Base-by-base conservation (phyloP, 225 moss, liverwort and hornwort genomes). In the Asterella californica region DNA sequence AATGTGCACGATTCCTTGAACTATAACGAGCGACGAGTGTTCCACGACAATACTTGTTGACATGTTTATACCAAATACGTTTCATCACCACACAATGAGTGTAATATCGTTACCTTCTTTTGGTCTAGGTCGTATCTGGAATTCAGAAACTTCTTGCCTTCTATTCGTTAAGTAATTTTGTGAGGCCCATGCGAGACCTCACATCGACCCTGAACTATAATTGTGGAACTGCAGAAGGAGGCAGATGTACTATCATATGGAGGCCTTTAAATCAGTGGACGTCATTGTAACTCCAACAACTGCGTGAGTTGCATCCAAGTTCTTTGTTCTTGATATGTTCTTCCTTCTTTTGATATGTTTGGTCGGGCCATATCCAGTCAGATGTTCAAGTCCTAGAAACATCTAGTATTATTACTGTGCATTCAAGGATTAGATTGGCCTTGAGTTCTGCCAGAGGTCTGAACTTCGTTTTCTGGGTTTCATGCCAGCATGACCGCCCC, bases 281-380 rank as follows among this genome's bases (percentile, higher is more conserved):
- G 74, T 95, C 69, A 87, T 99, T 79, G 95, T 92, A 42, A 89
- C 90, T 79, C 97, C 97, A 53, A 90, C 95, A 49, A 99, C 97
- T 78, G 88, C 86, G 95, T 97, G 80, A 85, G 96, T 73, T 21
- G 17, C 7, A 34, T 37, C 34, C 11, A 34, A 70, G 30, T 3
- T 38, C 65, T 37, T 55, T 47, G 30, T 15, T 45, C 38, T 47
- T 71, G 2, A 34, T 7, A 42, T 42, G 42, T 67, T 67, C 5
- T n/a, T n/a, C n/a, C n/a, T n/a, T n/a, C n/a, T n/a, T n/a, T n/a
- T n/a, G n/a, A n/a, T n/a, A n/a, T n/a, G 52, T 52, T 14, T 36
- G 67, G 34, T 36, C 2, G 10, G 19, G 24, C 57, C 57, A 57
- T 21, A 24, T 15, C 19, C 0, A 12, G 25, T 25, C n/a, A 2